Evolutionary conservation across 495 filamentous ascomycete species (phyloP).

Genomic region (Aspergillus ellipticus): DNA sequence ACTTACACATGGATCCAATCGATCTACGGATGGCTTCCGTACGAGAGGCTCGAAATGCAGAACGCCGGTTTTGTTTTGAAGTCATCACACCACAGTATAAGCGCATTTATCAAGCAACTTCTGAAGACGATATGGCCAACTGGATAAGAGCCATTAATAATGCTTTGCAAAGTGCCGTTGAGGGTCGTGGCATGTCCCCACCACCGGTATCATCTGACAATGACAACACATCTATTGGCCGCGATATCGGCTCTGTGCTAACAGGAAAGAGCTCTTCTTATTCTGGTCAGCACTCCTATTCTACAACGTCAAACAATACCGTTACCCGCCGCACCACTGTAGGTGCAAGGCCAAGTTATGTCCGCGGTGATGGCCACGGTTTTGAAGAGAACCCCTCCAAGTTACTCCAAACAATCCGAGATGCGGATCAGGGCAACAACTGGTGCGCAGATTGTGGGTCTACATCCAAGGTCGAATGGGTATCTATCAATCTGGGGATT

Average conservation of each 20-base stretch:
- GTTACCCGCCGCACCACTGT: conserved; percentile 84
- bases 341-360: conserved; percentile 75
- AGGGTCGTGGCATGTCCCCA: conserved; percentile 62
- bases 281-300: conserved; percentile 55
- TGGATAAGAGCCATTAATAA: conserved; percentile 99
- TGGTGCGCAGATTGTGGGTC: conserved; percentile 96
- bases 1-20: conserved; percentile 97
- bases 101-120: conserved; percentile 95
- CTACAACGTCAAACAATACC: conserved; percentile 45
- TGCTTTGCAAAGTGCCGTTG: conserved; percentile 90
- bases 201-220: conserved; percentile 37
- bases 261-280: conserved; percentile 89
- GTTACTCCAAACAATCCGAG: conserved; percentile 80
- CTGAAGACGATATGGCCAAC: conserved; percentile 94
- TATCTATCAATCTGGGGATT: conserved; percentile 95
- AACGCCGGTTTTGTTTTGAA: conserved; percentile 96
- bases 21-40: conserved; percentile 97
- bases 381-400: conserved; percentile 81
- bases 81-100: conserved; percentile 97
- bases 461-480: conserved; percentile 92
- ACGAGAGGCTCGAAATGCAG: conserved; percentile 87
- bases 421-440: conserved; percentile 87
- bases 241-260: conserved; percentile 85
- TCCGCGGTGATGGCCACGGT: conserved; percentile 59
- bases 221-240: conserved; percentile 55